These are phyloP conservation scores for Epichloe sp. DNA, from an alignment of 2,329 filamentous ascomycete species.

Conservation along the genomic window DNA sequence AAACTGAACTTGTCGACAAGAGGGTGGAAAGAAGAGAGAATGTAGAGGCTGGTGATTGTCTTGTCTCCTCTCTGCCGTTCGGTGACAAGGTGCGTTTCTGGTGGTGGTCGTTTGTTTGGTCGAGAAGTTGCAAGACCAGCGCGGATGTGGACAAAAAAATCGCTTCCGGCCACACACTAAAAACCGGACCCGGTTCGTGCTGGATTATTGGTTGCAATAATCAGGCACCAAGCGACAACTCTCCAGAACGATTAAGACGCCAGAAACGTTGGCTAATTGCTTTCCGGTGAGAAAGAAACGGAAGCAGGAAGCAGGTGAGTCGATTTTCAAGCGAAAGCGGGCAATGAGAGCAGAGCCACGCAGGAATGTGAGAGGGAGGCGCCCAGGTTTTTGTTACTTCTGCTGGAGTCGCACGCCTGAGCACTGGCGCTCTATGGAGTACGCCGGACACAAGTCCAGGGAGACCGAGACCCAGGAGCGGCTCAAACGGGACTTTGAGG, in stretches of 20 bases:
- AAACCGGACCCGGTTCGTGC: not conserved
- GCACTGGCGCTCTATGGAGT: not conserved
- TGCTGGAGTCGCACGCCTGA: not conserved
- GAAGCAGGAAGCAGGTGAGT: not conserved
- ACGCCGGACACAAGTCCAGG: not conserved
- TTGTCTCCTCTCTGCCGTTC: too few relatives aligned
- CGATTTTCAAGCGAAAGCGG: not conserved
- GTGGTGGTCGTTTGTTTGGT: too few relatives aligned
- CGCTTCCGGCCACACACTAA: too few relatives aligned
- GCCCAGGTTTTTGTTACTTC: slow-evolving; percentile 1
- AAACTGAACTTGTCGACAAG: too few relatives aligned
- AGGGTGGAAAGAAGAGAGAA: too few relatives aligned
- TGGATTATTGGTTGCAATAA: not conserved
- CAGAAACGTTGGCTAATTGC: too few relatives aligned
- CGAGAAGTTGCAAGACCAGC: not conserved
- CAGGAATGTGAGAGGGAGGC: not conserved
- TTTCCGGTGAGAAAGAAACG: too few relatives aligned
- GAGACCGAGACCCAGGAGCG: not conserved
- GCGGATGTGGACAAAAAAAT: not conserved
- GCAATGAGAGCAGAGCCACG: not conserved
- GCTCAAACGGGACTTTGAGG: too few relatives aligned
- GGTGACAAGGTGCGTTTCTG: too few relatives aligned
- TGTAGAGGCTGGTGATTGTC: too few relatives aligned
- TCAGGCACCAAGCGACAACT: not conserved
- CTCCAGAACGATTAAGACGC: too few relatives aligned